Evolutionary conservation across 2,329 filamentous ascomycete genomes (phyloP), one percentile per base, ranked within the genome.

Genomic region (Ophiostoma australiae): DNA sequence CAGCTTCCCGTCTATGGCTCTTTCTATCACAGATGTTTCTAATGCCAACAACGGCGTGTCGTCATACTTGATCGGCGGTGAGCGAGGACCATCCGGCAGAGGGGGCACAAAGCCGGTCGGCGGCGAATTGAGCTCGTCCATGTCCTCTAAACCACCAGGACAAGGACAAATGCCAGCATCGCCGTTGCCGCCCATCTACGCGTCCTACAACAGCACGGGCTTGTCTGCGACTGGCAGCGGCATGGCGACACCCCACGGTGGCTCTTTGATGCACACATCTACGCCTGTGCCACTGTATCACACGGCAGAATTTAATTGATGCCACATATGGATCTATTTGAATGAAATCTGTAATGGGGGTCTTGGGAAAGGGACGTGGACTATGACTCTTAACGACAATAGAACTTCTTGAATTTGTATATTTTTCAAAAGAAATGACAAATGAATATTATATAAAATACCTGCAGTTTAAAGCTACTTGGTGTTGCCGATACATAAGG

Each of bases 231-330:
- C 7, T 20, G 35, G 63, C 31, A 39, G 35, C 17, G 31, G 58
- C 35, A 66, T 66, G 17, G 8, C 33, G 15, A 37, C 33, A 1
- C 7, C 52, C n/a, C 31, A 58, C 1, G 68, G 37, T 0, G n/a
- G 69, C 17, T 33, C 41, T 8, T 48, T 63, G 39, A 41, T 68
- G 63, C 10, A 27, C 1, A 35, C 35, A 15, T 37, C 63, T 0
- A 35, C 70, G 17, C 70, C 68, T 31, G 70, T 70, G 65, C 70
- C 65, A 3, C 37, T 69, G 13, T 72, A 72, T 11, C 35, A 55
- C 3, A 70, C 69, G 33, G 67, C 68, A 4, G 71, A 72, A 17
- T 55, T 70, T 41, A 37, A 35, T 1, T 70, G 35, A 68, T 63
- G 58, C 58, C 27, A 5, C 4, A 20, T 33, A 33, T 8, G 27